Conservation (phyloP, 2,329 filamentous ascomycete genomes). For the Ciborinia camelliae region DNA sequence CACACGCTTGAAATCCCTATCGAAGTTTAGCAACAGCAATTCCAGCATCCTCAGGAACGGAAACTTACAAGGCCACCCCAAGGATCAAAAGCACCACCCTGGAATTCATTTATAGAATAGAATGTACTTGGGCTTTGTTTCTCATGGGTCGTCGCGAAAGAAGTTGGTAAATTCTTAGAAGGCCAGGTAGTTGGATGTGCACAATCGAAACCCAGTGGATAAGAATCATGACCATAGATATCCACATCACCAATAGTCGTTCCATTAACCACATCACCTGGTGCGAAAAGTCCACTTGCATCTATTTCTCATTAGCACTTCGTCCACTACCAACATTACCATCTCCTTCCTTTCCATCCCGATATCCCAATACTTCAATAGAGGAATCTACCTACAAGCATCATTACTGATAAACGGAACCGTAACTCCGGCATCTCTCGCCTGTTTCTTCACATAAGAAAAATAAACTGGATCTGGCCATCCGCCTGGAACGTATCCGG, state of each 20-base stretch:
- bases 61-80: constrained; percentile 59
- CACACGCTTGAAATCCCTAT: constrained; percentile 63
- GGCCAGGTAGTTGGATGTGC: constrained; percentile 55
- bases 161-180: constrained; percentile 51
- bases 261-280: constrained; percentile 31
- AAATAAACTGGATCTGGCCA: constrained; percentile 69
- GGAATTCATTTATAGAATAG: constrained; percentile 60
- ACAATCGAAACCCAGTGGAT: constrained; percentile 47
- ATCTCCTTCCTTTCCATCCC: neutral
- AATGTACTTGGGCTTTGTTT: constrained; percentile 62
- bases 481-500: constrained; percentile 43
- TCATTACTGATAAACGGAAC: constrained; percentile 77
- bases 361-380: neutral
- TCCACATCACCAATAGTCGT: constrained; percentile 35
- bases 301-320: constrained; percentile 22
- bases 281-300: constrained; percentile 32
- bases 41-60: neutral
- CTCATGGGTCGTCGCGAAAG: constrained; percentile 52
- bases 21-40: constrained; percentile 12
- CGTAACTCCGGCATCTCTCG: constrained; percentile 63
- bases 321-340: neutral
- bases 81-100: constrained; percentile 69
- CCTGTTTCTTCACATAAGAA: constrained; percentile 66
- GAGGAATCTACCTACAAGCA: constrained; percentile 41
- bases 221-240: constrained; percentile 42